Evolutionary conservation across 2,329 filamentous ascomycete genomes (phyloP), one percentile per base, ranked within the genome.

Genomic region (Ophiostoma pallidulum): DNA sequence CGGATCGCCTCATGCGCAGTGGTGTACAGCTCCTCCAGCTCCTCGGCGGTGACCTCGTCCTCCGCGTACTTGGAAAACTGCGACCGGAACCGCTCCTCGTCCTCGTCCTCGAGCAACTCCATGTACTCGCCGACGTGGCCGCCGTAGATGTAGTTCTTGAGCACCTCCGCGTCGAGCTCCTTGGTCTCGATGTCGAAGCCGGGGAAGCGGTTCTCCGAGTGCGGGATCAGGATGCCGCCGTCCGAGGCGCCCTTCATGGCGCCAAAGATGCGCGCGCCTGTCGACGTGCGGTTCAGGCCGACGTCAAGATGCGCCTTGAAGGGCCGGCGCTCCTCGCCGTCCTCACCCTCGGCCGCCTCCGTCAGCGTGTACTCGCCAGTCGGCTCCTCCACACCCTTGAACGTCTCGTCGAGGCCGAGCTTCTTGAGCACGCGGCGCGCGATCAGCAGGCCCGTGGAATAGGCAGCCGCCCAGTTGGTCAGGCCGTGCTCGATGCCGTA

Each of bases 71-170:
- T 84, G 71, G 82, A 77, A 85, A 98, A 98, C 79, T 98, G 92
- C 62, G 80, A 82, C 80, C 91, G 91, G 87, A 88, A 98, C 69
- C 92, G 90, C 82, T 98, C 92, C 86, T 98, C 92, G 67, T 98
- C 92, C 68, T 98, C 92, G 64, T 98, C 92, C 73, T 92, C 92
- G 58, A 98, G 86, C 51, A 85, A 92, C 84, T 98, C 92, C 92
- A 98, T 98, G 84, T 98, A 98, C 82, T 98, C 92, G 61, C 91
- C 90, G 58, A 98, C 87, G 82, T 98, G 92, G 54, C 92, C 91
- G 66, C 80, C 92, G 72, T 87, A 91, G 80, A 98, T 98, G 85
- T 98, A 98, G 79, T 90, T 94, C 80, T 91, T 89, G 68, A 98
- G 87, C 60, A 81, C 85, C 72, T 98, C 92, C 64, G 89, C 80